These are phyloP conservation scores for Silene latifolia DNA, from an alignment of 148 eudicot genomes.

Conservation along the genomic window DNA sequence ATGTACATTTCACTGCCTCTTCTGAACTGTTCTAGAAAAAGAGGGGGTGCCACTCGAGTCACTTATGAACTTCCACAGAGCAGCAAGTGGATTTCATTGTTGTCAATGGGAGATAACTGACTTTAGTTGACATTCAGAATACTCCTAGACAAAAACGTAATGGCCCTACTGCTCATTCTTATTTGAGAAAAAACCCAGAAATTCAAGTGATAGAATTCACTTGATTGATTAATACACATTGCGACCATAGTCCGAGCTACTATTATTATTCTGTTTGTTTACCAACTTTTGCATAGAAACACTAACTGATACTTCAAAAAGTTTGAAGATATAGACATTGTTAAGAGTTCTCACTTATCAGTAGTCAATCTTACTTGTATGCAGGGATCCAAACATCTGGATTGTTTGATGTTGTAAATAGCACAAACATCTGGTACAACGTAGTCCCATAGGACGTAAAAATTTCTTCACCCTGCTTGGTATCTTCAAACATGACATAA, in stretches of 20 bases:
- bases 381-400: constrained; percentile 99
- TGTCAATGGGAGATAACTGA: background rate
- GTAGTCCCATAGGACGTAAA: constrained; percentile 85
- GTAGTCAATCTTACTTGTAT: constrained; percentile 62
- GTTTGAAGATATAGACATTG: background rate
- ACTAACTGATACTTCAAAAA: too few species aligned
- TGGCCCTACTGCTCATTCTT: background rate
- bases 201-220: background rate
- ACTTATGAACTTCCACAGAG: background rate
- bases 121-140: background rate
- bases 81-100: background rate
- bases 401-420: constrained; percentile 90
- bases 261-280: too few species aligned
- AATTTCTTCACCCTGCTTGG: constrained; percentile 64
- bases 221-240: background rate
- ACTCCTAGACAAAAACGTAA: background rate
- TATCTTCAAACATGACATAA: constrained; percentile 93
- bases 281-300: too few species aligned
- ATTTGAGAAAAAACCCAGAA: background rate
- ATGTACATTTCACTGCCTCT: background rate
- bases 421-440: constrained; percentile 78
- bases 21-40: background rate
- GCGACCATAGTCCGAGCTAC: too few species aligned
- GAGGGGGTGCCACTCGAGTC: background rate
- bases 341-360: constrained; percentile 6